A percentile compares a stretch with the other conserved stretches of the same genome.
phyloP scores from a whole-genome alignment of 2,329 filamentous ascomycete species.

The Epichloe uncinata region DNA sequence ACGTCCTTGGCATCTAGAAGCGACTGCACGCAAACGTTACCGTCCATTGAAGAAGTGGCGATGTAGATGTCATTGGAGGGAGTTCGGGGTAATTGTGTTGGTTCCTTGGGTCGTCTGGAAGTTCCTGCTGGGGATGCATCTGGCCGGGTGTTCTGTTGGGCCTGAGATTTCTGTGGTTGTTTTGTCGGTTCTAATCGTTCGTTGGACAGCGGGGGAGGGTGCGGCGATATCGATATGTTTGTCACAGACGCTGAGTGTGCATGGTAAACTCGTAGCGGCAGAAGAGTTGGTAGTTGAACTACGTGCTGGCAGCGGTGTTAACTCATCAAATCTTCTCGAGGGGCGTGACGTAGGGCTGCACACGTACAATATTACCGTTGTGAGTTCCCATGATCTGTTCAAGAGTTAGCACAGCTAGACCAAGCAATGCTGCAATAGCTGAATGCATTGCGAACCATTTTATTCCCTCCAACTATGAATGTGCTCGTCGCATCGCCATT shows the following conservation, averaged over 20 bases:
- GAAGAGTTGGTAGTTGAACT: conserved; percentile 68
- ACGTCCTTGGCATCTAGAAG: conserved; percentile 82
- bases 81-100: conserved; percentile 49
- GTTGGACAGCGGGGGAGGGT: conserved; percentile 45
- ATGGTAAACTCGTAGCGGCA: conserved; percentile 73
- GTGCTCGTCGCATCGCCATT: conserved; percentile 91
- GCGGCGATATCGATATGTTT: conserved; percentile 79
- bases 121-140: conserved; percentile 33
- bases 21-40: conserved; percentile 85
- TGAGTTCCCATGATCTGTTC: conserved; percentile 79
- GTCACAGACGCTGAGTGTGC: conserved; percentile 89
- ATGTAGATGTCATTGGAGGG: conserved; percentile 89
- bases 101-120: conserved; percentile 38
- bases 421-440: conserved; percentile 7
- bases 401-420: conserved; percentile 13
- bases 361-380: conserved; percentile 83
- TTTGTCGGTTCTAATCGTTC: conserved; percentile 28
- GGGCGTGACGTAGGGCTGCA: neutral
- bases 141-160: conserved; percentile 18
- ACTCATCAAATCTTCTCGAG: neutral
- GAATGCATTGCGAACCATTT: conserved; percentile 55
- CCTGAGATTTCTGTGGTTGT: conserved; percentile 21
- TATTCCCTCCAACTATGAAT: conserved; percentile 84
- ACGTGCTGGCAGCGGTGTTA: conserved; percentile 50
- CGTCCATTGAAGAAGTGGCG: conserved; percentile 87